A percentile compares a stretch with the other conserved stretches of the same genome.
These are phyloP conservation scores for Saccharum hybrid DNA, from an alignment of 202 grass and related monocot species.

Conservation along the genomic window DNA sequence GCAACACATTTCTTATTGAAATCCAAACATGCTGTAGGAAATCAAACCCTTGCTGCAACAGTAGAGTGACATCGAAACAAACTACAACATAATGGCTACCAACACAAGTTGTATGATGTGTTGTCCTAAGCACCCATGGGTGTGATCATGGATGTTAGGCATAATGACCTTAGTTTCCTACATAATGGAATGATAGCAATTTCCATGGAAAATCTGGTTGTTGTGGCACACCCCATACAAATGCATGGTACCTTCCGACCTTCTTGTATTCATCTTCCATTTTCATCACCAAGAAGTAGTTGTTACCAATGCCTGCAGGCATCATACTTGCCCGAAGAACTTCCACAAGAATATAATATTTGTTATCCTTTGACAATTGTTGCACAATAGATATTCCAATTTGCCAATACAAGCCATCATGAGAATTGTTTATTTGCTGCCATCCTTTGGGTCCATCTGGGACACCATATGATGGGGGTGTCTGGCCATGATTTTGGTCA, in stretches of 20 bases:
- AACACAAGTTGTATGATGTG: neutral
- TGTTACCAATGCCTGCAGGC: neutral
- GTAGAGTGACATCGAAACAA: neutral
- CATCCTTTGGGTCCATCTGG: constrained; percentile 1
- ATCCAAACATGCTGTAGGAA: neutral
- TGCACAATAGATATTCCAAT: constrained; percentile 10
- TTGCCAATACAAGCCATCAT: constrained; percentile 2
- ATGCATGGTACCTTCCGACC: constrained; percentile 23
- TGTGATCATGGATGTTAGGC: neutral
- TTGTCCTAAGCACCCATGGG: neutral
- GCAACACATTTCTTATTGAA: constrained; percentile 1
- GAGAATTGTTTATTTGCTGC: neutral
- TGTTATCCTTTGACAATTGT: neutral
- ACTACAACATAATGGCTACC: neutral
- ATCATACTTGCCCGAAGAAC: constrained; percentile 1
- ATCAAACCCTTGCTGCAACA: neutral
- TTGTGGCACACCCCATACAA: constrained; percentile 36
- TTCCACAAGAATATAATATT: neutral
- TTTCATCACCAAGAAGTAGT: constrained; percentile 24
- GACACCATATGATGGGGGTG: neutral
- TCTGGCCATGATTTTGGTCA: neutral
- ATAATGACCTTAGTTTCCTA: neutral
- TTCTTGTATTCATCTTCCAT: constrained; percentile 1
- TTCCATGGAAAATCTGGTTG: neutral
- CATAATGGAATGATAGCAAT: neutral